Base-by-base conservation (phyloP, 2,329 filamentous ascomycete species). In the Pseudopyricularia cyperi region DNA sequence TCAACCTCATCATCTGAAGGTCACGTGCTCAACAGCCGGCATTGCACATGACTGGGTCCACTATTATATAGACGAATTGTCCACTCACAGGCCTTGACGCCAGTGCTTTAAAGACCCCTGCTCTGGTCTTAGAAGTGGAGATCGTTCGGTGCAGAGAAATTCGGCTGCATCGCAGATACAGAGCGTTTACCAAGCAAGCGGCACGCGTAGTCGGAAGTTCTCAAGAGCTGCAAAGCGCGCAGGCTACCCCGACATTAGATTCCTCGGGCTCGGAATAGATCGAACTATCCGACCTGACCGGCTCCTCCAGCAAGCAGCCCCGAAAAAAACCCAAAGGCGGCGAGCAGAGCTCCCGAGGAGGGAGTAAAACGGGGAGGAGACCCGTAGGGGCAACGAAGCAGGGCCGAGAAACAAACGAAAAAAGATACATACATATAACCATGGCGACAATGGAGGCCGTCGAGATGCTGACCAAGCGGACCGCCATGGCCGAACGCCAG, bases 391-490 rank as follows among this genome's bases (percentile, higher is more conserved):
- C n/a, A 9, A 39, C 35, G 35, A 6, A 39, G 11, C 9, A 19
- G 9, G 12, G 39, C 15, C 39, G 17, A 24, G 4, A 12, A 42
- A 4, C 28, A 30, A 9, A 30, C 28, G 28, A 30, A 30, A 30
- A 30, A 30, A 26, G 9, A 4, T 44, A 44, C 9, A 17, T 8
- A 24, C 22, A 12, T 26, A 26, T n/a, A 19, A 44, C 22, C 19
- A 44, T 44, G 39, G 39, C 39, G 22, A 44, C 39, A 24, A 19
- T 44, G 17, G 39, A 44, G 39, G 39, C 39, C 7, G 39, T 88
- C 85, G 80, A 88, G 69, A 86, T 83, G 68, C 73, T 88, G 56
- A 71, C 83, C 56, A 79, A 79, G 61, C 80, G 83, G 59, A 80
- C 83, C 52, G 71, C 76, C 52, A 73, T 83, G 65, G 83, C 83